A percentile compares a stretch with the other conserved stretches of the same genome.
These are phyloP conservation scores for Pyrenophora teres DNA, from an alignment of 2,329 filamentous ascomycete genomes.

Conservation along the genomic window DNA sequence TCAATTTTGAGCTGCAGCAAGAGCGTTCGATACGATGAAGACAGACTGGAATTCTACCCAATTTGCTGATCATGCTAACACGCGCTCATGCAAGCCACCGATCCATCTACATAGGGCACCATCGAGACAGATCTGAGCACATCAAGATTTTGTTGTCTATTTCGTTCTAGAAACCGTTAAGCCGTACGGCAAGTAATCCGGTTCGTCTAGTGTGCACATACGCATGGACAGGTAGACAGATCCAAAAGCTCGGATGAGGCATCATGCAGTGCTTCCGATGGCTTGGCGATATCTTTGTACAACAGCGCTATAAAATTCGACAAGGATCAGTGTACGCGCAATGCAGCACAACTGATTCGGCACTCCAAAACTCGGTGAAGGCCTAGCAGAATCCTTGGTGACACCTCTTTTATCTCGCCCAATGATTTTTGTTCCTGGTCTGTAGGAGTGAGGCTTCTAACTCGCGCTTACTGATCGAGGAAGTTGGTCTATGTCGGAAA, in stretches of 20 bases:
- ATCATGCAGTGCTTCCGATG: conserved; percentile 33
- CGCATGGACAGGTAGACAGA: conserved; percentile 18
- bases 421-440: conserved; percentile 11
- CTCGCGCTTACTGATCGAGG: conserved; percentile 23
- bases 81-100: conserved; percentile 34
- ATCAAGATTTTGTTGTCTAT: conserved; percentile 2
- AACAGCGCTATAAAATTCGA: conserved; percentile 29
- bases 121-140: background rate
- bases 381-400: conserved; percentile 21
- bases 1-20: conserved; percentile 8
- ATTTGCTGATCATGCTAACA: conserved; percentile 7
- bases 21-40: conserved; percentile 8
- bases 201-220: conserved; percentile 21
- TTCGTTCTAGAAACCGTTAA: conserved; percentile 23
- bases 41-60: background rate
- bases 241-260: conserved; percentile 34
- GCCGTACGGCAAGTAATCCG: conserved; percentile 31
- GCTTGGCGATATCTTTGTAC: conserved; percentile 47
- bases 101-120: conserved; percentile 27
- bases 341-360: conserved; percentile 37
- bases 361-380: conserved; percentile 26
- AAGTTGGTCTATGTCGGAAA: background rate
- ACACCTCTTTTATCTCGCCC: conserved; percentile 21
- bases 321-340: conserved; percentile 28
- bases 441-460: conserved; percentile 36